Evolutionary conservation across 2,329 filamentous ascomycete species (phyloP), one percentile per base, ranked within the genome.

Genomic region (Penicillium frequentans): DNA sequence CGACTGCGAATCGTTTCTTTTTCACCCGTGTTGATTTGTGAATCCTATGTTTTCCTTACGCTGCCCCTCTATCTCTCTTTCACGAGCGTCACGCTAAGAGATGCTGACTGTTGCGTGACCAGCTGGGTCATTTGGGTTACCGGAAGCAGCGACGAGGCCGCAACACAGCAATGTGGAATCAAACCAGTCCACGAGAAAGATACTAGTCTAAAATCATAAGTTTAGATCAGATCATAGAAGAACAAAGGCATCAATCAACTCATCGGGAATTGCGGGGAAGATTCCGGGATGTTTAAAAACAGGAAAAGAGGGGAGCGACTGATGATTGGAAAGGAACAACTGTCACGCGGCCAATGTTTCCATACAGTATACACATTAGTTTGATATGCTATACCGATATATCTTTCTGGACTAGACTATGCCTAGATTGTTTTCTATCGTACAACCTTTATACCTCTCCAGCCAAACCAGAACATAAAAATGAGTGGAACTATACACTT

Each of bases 61-160:
- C 19, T 52, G 37, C 27, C 31, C 27, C 29, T 24, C 23, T 49
- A 9, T 35, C 27, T 42, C 35, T 48, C 24, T 42, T 43, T 48
- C 24, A 39, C 39, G 39, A 42, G 19, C 19, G 39, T 42, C 39
- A 14, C 39, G 39, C 39, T 42, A 42, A 42, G 11, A 24, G 39
- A 27, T 55, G 58, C 55, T 60, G 62, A 59, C 49, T 33, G 54
- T 62, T 64, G 61, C 59, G 55, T 65, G 64, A 64, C 46, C 47
- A 58, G 57, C 58, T n/a, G 61, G 61, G 57, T 64, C 61, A 60
- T 62, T 55, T 61, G 49, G 55, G 55, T 60, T 56, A 63, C 64
- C 58, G 62, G 33, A 64, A 62, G 48, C 58, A 62, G 62, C 62
- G 45, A 54, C 23, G 46, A 54, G 47, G 45, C 44, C 53, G 54